These are phyloP conservation scores for Phytopythium mirpurense DNA, from an alignment of 352 stramenopile species.

Conservation along the genomic window DNA sequence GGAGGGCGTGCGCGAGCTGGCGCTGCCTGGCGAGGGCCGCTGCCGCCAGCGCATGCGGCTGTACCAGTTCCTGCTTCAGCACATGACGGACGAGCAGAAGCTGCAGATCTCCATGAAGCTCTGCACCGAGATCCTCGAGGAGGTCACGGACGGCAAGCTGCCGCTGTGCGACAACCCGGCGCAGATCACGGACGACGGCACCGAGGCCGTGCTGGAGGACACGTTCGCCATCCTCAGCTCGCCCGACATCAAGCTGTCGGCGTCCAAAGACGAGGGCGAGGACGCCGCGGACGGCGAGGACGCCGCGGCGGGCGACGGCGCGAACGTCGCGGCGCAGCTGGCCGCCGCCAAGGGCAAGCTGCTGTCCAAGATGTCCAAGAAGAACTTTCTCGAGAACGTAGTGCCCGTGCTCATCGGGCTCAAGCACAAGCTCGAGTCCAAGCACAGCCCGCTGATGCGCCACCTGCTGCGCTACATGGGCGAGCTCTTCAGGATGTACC, in stretches of 20 bases:
- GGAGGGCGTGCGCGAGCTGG: slow-evolving; percentile 58
- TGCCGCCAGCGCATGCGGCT: slow-evolving; percentile 80
- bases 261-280: slow-evolving; percentile 43
- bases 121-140: slow-evolving; percentile 91
- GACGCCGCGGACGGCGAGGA: slow-evolving; percentile 69
- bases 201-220: slow-evolving; percentile 85
- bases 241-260: slow-evolving; percentile 82
- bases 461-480: slow-evolving; percentile 94
- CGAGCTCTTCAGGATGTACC: slow-evolving; percentile 92
- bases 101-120: slow-evolving; percentile 94
- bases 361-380: slow-evolving; percentile 94
- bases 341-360: slow-evolving; percentile 90
- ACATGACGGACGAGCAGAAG: slow-evolving; percentile 96
- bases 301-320: slow-evolving; percentile 8
- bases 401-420: slow-evolving; percentile 95
- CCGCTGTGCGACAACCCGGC: slow-evolving; percentile 67
- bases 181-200: slow-evolving; percentile 77
- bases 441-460: slow-evolving; percentile 91
- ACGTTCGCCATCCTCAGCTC: slow-evolving; percentile 85
- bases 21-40: slow-evolving; percentile 43
- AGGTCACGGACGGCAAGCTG: slow-evolving; percentile 81
- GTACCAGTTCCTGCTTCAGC: slow-evolving; percentile 93
- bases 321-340: slow-evolving; percentile 59
- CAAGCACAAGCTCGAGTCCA: slow-evolving; percentile 92
- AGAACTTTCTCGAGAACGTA: slow-evolving; percentile 97